These are phyloP conservation scores for Lophium mytilinum DNA, from an alignment of 495 filamentous ascomycete genomes.

Conservation along the genomic window DNA sequence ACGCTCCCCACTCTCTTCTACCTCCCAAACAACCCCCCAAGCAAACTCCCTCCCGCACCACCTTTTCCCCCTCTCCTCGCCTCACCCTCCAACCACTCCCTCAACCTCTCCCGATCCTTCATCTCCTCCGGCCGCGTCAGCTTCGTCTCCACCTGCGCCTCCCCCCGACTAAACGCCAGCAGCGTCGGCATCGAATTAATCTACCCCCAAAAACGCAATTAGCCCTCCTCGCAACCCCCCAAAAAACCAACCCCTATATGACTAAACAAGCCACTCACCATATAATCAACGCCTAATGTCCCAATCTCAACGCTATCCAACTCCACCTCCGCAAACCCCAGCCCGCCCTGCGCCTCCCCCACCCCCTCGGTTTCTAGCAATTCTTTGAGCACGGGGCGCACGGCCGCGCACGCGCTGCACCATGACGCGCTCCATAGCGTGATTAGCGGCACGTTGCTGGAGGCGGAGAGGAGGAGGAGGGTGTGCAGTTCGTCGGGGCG, in stretches of 20 bases:
- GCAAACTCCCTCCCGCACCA: conserved; percentile 34
- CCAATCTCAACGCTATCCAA: conserved; percentile 53
- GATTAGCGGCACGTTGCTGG: conserved; percentile 50
- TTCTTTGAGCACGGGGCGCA: conserved; percentile 45
- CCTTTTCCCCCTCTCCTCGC: conserved; percentile 46
- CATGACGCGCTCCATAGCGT: conserved; percentile 65
- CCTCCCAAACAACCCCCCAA: conserved; percentile 27
- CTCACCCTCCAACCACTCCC: conserved; percentile 52
- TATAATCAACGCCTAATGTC: conserved; percentile 47
- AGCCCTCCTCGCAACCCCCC: neutral
- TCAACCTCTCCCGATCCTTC: conserved; percentile 46
- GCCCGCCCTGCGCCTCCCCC: conserved; percentile 52
- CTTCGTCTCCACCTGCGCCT: conserved; percentile 48
- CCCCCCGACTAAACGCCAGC: conserved; percentile 54
- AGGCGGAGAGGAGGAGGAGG: conserved; percentile 50
- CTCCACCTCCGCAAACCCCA: conserved; percentile 55
- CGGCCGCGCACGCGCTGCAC: conserved; percentile 50
- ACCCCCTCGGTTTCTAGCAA: conserved; percentile 46
- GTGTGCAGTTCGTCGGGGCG: conserved; percentile 52
- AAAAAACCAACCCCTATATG: neutral
- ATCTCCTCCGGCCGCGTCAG: conserved; percentile 46
- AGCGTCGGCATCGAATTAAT: conserved; percentile 62
- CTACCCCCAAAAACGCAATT: conserved; percentile 9
- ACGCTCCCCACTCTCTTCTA: neutral
- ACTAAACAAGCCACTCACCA: conserved; percentile 26